Percentiles rank a stretch among this genome's conserved stretches.
Evolutionary conservation across 1,139 yeast species (phyloP).

Genomic region (Taphrina communis): DNA sequence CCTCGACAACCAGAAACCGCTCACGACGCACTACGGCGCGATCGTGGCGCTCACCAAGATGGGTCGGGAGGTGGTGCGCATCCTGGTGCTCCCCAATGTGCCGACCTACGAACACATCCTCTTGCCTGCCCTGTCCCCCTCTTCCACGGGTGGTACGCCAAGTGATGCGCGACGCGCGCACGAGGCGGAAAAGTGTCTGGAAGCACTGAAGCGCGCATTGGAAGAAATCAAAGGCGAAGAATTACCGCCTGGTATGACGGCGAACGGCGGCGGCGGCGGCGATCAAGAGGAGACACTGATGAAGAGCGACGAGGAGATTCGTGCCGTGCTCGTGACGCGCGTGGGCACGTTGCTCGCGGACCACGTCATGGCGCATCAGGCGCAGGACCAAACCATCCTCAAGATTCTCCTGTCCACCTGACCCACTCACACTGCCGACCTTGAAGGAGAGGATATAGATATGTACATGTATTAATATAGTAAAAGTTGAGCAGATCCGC

Average conservation of each 20-base stretch:
- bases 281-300: constrained; percentile 1
- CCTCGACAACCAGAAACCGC: constrained; percentile 75
- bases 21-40: constrained; percentile 93
- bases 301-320: constrained; percentile 28
- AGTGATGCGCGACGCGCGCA: constrained; percentile 43
- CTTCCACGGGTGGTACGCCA: background rate
- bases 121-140: constrained; percentile 44
- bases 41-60: constrained; percentile 80
- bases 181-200: constrained; percentile 41
- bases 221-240: constrained; percentile 12
- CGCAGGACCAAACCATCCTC: constrained; percentile 24
- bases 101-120: constrained; percentile 76
- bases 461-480: background rate
- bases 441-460: too few species aligned
- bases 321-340: constrained; percentile 16
- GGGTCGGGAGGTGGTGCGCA: constrained; percentile 87
- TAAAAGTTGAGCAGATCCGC: background rate
- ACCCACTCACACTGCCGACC: too few species aligned
- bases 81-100: constrained; percentile 81
- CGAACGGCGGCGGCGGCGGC: too few species aligned
- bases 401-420: constrained; percentile 24
- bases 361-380: constrained; percentile 27
- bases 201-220: constrained; percentile 37
- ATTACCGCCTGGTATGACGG: constrained; percentile 1
- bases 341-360: constrained; percentile 32